Percentiles rank a stretch among this genome's conserved stretches.
Conservation (phyloP, 805 yeast genomes). For the Helenozyma baotianmanensis region DNA sequence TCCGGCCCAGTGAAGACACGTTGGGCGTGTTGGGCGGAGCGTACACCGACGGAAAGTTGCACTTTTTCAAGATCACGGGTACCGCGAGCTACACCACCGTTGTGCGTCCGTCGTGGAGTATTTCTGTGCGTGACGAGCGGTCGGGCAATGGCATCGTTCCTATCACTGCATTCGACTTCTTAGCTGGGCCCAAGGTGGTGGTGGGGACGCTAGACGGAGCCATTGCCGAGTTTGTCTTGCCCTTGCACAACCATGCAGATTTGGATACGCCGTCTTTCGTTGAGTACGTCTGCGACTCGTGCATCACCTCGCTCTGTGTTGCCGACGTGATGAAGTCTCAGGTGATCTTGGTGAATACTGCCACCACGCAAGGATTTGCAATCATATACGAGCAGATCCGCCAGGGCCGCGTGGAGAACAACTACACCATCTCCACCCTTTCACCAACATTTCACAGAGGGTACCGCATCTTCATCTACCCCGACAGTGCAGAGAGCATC, state of each 20-base stretch:
- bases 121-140: conserved; percentile 8
- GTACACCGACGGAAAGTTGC: conserved; percentile 55
- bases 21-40: conserved; percentile 48
- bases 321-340: conserved; percentile 22
- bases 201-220: conserved; percentile 59
- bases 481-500: conserved; percentile 26
- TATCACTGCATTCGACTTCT: conserved; percentile 47
- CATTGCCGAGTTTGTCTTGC: conserved; percentile 53
- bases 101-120: conserved; percentile 20
- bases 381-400: conserved; percentile 20
- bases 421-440: conserved; percentile 20
- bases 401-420: conserved; percentile 24
- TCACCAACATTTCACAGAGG: conserved; percentile 26
- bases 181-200: conserved; percentile 39
- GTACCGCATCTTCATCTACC: conserved; percentile 23
- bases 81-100: conserved; percentile 16
- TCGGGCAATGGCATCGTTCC: conserved; percentile 7
- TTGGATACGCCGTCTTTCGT: conserved; percentile 28
- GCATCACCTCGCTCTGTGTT: conserved; percentile 23
- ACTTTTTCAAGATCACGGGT: conserved; percentile 38
- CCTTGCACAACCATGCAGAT: conserved; percentile 13
- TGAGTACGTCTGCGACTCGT: conserved; percentile 27
- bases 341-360: conserved; percentile 26
- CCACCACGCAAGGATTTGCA: conserved; percentile 22
- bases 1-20: conserved; percentile 19